Evolutionary conservation across 2,329 filamentous ascomycete species (phyloP).

Genomic region (Coniochaeta prunicola): DNA sequence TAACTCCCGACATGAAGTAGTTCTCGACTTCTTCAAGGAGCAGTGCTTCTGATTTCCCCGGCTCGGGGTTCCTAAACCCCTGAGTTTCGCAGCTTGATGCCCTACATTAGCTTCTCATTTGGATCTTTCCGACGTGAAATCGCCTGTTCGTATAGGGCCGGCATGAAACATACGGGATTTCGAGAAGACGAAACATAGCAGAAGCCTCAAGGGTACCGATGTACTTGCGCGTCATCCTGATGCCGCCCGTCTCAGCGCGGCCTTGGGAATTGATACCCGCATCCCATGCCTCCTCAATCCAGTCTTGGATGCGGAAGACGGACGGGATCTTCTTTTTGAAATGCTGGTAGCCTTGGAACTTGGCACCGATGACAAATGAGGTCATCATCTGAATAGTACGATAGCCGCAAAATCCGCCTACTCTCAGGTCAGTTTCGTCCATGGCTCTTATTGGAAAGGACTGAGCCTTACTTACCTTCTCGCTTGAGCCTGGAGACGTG

Average conservation of each 20-base stretch:
- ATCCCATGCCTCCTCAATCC: conserved; percentile 86
- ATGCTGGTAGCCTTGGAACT: conserved; percentile 46
- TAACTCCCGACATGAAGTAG: conserved; percentile 61
- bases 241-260: conserved; percentile 75
- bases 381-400: conserved; percentile 89
- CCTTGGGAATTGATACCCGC: conserved; percentile 70
- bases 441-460: not conserved
- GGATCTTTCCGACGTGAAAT: not conserved
- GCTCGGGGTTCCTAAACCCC: conserved; percentile 44
- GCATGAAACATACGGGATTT: conserved; percentile 49
- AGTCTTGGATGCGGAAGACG: conserved; percentile 76
- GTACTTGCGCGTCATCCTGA: conserved; percentile 84
- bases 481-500: conserved; percentile 77
- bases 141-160: not conserved
- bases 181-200: conserved; percentile 64
- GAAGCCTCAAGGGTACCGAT: conserved; percentile 86
- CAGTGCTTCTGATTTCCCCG: conserved; percentile 40
- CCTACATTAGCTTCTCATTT: not conserved
- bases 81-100: conserved; percentile 50
- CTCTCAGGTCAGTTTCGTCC: not conserved
- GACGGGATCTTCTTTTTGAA: conserved; percentile 59
- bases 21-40: conserved; percentile 62
- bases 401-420: conserved; percentile 86
- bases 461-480: conserved; percentile 47
- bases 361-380: conserved; percentile 63